Base-by-base conservation (phyloP, 2,329 filamentous ascomycete species). In the Colletotrichum tropicale region DNA sequence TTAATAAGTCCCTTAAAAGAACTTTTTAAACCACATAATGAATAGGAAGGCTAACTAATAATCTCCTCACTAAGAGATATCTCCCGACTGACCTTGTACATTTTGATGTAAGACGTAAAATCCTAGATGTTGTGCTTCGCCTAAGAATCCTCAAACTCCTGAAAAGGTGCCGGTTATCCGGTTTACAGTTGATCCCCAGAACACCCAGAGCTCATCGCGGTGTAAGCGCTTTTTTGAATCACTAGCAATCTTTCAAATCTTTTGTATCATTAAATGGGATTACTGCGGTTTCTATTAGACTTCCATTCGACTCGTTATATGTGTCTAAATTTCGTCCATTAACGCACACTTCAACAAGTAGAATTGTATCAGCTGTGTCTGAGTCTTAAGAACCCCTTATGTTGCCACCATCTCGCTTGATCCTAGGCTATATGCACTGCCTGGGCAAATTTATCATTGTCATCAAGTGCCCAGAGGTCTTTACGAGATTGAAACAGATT, bases 381-480 rank as follows among this genome's bases (percentile, higher is more conserved):
- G 6, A 48, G 18, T n/a, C 5, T 12, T 2, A 21, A n/a, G 18
- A n/a, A 3, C 38, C 38, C 5, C 5, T n/a, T 1, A 2, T 6
- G 2, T n/a, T 43, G 38, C 18, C 9, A 12, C 9, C 9, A n/a
- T 3, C 38, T 12, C 18, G 18, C n/a, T n/a, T n/a, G 3, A n/a
- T 43, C 38, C 1, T 6, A 43, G 9, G 38, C 38, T n/a, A 18
- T 43, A 18, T 18, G 36, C 36, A 5, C 5, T 5, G 36, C 36
- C 36, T 38, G 0, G 32, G 38, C 38, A n/a, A 10, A 12, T 43
- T 18, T 10, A 0, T 38, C 2, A 43, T n/a, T n/a, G 18, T 48
- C 38, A 48, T 48, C 3, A n/a, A 48, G 38, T 48, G 1, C 4
- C 10, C 9, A 48, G 38, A 48, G 38, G 38, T 48, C 38, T 48